Conservation (phyloP, 257 asterid genomes). For the Lantana camara region DNA sequence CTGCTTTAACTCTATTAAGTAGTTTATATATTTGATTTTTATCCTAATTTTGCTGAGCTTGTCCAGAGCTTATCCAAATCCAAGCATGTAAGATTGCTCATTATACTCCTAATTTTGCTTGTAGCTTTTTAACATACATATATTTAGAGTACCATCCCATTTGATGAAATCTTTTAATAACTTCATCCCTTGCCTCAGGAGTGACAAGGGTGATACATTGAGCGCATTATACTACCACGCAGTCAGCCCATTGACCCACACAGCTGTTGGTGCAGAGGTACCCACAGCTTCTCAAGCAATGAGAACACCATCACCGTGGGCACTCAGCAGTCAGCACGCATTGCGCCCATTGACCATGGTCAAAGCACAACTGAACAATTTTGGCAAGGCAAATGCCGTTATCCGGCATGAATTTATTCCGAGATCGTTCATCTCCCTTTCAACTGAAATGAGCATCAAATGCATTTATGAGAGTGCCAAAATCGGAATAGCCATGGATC, state of each 20-base stretch:
- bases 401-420: slow-evolving; percentile 69
- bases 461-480: slow-evolving; percentile 56
- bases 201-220: slow-evolving; percentile 51
- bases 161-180: background rate
- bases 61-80: no score
- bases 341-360: slow-evolving; percentile 54
- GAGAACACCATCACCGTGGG: slow-evolving; percentile 56
- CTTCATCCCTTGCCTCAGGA: slow-evolving; percentile 38
- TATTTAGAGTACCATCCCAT: no score
- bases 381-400: slow-evolving; percentile 57
- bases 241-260: slow-evolving; percentile 49
- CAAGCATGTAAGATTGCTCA: no score
- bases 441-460: slow-evolving; percentile 55
- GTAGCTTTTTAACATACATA: no score
- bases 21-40: background rate
- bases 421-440: slow-evolving; percentile 50
- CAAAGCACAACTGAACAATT: slow-evolving; percentile 55
- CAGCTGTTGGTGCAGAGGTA: slow-evolving; percentile 64
- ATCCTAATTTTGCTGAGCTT: no score
- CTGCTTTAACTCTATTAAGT: slow-evolving; percentile 61
- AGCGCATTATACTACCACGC: slow-evolving; percentile 56
- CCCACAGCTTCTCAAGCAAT: slow-evolving; percentile 50
- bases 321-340: slow-evolving; percentile 46
- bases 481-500: slow-evolving; percentile 62
- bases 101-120: no score